Conservation (phyloP, 495 filamentous ascomycete species). For the Diplogelasinospora grovesii region DNA sequence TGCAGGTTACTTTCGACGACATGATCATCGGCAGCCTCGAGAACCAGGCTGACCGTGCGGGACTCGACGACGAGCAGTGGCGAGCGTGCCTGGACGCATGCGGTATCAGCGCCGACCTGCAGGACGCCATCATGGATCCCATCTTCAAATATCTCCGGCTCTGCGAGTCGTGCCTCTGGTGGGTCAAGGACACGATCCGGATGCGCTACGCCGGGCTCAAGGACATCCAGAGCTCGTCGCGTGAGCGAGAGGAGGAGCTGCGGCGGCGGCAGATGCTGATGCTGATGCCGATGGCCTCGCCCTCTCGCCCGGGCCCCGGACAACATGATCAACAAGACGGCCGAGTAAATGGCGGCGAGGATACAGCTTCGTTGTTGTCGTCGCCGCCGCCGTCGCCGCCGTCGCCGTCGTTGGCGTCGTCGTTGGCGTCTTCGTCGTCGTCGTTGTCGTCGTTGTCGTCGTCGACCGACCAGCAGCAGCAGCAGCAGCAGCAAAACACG, state of each 20-base stretch:
- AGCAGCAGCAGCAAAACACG: neutral
- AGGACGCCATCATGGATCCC: slow-evolving; percentile 12
- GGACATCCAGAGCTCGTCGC: neutral
- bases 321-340: no score
- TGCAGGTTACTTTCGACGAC: slow-evolving; percentile 10
- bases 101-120: slow-evolving; percentile 7
- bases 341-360: no score
- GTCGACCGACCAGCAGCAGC: neutral
- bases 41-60: slow-evolving; percentile 4
- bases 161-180: slow-evolving; percentile 12
- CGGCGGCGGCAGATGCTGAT: no score
- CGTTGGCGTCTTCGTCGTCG: no score
- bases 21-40: slow-evolving; percentile 8
- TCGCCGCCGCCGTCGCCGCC: no score
- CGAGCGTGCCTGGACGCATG: slow-evolving; percentile 9
- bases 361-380: no score
- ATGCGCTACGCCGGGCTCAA: slow-evolving; percentile 6
- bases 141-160: slow-evolving; percentile 10
- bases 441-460: neutral
- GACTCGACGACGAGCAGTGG: slow-evolving; percentile 6
- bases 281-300: no score
- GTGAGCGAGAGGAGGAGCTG: neutral
- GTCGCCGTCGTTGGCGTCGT: no score
- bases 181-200: slow-evolving; percentile 10
- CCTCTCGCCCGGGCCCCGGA: neutral